phyloP scores from a whole-genome alignment of 768 basidiomycete genomes.

The Agaricus sinodeliciosus region DNA sequence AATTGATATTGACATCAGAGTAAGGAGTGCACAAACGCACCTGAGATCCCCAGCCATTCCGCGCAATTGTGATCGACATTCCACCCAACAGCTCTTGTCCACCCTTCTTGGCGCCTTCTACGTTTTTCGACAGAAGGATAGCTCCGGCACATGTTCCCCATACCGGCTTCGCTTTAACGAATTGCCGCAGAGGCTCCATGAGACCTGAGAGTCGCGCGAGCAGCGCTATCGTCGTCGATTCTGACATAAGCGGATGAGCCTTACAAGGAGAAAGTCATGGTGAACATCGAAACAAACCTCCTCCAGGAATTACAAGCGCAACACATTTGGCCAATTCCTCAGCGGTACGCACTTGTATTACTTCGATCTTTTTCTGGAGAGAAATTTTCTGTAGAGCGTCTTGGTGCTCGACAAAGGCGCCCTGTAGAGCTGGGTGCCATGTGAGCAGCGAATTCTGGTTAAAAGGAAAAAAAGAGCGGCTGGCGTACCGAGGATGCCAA shows the following conservation, averaged over 20 bases:
- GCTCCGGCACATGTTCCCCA: slow-evolving; percentile 98
- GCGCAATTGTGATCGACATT: slow-evolving; percentile 69
- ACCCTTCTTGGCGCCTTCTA: slow-evolving; percentile 76
- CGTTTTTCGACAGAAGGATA: slow-evolving; percentile 71
- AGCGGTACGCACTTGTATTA: slow-evolving; percentile 61
- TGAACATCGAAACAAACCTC: slow-evolving; percentile 40
- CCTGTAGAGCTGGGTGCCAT: slow-evolving; percentile 73
- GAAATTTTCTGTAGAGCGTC: slow-evolving; percentile 54
- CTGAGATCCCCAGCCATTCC: slow-evolving; percentile 95
- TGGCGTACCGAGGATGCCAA: slow-evolving; percentile 48
- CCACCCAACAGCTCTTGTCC: slow-evolving; percentile 85
- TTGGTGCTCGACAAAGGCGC: slow-evolving; percentile 88
- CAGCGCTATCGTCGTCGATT: slow-evolving; percentile 89
- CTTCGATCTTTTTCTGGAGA: slow-evolving; percentile 35
- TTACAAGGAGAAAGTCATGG: background rate
- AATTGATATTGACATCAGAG: background rate
- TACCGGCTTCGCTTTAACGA: slow-evolving; percentile 65
- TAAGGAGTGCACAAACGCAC: slow-evolving; percentile 33
- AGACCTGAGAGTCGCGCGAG: slow-evolving; percentile 69
- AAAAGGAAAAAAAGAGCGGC: background rate
- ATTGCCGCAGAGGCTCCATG: slow-evolving; percentile 70
- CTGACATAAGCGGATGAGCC: slow-evolving; percentile 28
- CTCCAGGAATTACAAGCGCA: slow-evolving; percentile 90
- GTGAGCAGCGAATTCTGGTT: slow-evolving; percentile 7
- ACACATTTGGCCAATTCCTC: slow-evolving; percentile 74